Percentiles rank a stretch among this genome's conserved stretches.
Conservation (phyloP, 306 rosid species). For the Trifolium pratense region DNA sequence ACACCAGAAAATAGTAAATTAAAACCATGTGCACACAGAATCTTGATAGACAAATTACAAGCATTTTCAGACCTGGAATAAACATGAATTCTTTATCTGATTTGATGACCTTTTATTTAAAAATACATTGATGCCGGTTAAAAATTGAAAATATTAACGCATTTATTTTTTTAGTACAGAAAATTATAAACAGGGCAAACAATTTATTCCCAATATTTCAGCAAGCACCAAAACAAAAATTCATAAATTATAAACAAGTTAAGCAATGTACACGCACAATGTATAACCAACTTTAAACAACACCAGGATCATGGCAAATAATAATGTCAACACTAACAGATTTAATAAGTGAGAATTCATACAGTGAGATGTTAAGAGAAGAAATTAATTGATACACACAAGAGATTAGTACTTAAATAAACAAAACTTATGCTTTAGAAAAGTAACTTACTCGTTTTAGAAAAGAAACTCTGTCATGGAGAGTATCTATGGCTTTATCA, state of each 20-base stretch:
- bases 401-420: background rate
- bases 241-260: conserved; percentile 3
- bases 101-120: conserved; percentile 12
- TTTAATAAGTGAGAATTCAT: conserved; percentile 14
- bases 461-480: conserved; percentile 80
- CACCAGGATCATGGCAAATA: conserved; percentile 20
- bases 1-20: background rate
- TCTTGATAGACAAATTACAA: conserved; percentile 23
- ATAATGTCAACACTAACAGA: conserved; percentile 21
- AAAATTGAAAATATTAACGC: conserved; percentile 8
- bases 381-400: conserved; percentile 8
- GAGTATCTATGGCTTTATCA: conserved; percentile 68
- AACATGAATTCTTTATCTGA: conserved; percentile 8
- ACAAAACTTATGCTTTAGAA: conserved; percentile 14
- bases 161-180: background rate
- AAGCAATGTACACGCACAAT: conserved; percentile 16
- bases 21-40: conserved; percentile 10
- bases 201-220: conserved; percentile 5
- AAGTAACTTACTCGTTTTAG: conserved; percentile 70
- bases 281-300: conserved; percentile 27
- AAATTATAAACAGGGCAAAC: conserved; percentile 25
- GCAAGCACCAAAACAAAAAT: background rate
- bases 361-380: conserved; percentile 1
- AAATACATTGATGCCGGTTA: background rate
- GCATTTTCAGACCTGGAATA: conserved; percentile 1